Percentiles rank a stretch among this genome's conserved stretches.
These are phyloP conservation scores for Colletotrichum tropicale DNA, from an alignment of 2,329 filamentous ascomycete species.

Conservation along the genomic window DNA sequence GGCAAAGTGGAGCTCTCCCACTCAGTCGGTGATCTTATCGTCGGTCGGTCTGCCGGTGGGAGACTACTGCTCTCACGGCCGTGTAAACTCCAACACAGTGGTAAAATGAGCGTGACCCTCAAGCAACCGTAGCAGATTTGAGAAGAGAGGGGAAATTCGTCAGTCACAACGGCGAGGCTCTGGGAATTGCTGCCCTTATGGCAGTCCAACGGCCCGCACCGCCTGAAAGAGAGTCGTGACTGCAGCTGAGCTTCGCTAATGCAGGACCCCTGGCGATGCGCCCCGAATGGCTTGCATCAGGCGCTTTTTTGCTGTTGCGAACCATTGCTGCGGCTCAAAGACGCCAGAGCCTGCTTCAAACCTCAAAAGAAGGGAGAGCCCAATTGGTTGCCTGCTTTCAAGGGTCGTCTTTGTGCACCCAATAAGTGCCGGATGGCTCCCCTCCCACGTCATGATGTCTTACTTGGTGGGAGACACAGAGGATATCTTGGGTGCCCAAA, in stretches of 20 bases:
- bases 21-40: not conserved
- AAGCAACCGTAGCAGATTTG: not conserved
- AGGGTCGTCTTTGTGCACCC: not conserved
- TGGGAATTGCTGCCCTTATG: not conserved
- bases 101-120: not conserved
- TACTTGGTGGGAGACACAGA: not conserved
- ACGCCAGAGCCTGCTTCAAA: not conserved
- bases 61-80: not conserved
- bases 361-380: not conserved
- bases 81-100: not conserved
- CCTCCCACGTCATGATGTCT: not conserved
- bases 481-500: not conserved
- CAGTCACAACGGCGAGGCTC: not conserved
- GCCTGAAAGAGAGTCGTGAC: not conserved
- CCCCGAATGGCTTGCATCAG: not conserved
- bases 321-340: not conserved
- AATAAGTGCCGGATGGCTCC: not conserved
- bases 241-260: not conserved
- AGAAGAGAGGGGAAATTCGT: not conserved
- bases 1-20: not conserved
- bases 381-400: not conserved
- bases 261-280: not conserved
- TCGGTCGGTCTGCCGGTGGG: not conserved
- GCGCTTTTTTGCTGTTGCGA: not conserved
- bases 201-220: not conserved